These are phyloP conservation scores for Scheffersomyces titani DNA, from an alignment of 1,139 yeast genomes.

Conservation along the genomic window DNA sequence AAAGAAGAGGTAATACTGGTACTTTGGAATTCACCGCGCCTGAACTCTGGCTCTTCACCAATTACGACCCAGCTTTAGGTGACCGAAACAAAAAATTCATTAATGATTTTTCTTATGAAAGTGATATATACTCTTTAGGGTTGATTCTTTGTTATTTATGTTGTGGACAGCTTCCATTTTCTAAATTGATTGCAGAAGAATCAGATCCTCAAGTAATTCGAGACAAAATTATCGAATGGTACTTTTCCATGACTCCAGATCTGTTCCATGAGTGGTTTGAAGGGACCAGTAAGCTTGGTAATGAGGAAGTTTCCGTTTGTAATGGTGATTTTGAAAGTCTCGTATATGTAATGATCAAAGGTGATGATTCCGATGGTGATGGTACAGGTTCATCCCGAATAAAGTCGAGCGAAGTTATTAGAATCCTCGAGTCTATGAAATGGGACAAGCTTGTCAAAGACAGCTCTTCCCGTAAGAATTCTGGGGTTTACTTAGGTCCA, in stretches of 20 bases:
- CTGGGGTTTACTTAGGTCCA: background rate
- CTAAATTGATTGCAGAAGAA: conserved; percentile 28
- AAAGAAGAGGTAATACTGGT: conserved; percentile 70
- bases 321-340: conserved; percentile 23
- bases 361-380: conserved; percentile 13
- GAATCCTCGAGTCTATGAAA: conserved; percentile 21
- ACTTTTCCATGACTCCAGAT: conserved; percentile 18
- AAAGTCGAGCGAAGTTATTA: conserved; percentile 19
- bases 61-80: conserved; percentile 20
- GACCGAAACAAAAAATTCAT: conserved; percentile 24
- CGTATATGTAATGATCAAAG: conserved; percentile 35
- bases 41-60: conserved; percentile 54
- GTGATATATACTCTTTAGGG: conserved; percentile 84
- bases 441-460: conserved; percentile 11
- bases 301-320: conserved; percentile 5
- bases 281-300: conserved; percentile 8
- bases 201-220: conserved; percentile 33
- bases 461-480: background rate
- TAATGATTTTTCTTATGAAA: conserved; percentile 60
- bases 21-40: conserved; percentile 89
- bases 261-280: conserved; percentile 30
- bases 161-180: conserved; percentile 67
- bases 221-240: conserved; percentile 32
- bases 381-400: conserved; percentile 8
- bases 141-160: conserved; percentile 75